Evolutionary conservation across 331 rosid genomes (phyloP).

Genomic region (Malus hybrid): DNA sequence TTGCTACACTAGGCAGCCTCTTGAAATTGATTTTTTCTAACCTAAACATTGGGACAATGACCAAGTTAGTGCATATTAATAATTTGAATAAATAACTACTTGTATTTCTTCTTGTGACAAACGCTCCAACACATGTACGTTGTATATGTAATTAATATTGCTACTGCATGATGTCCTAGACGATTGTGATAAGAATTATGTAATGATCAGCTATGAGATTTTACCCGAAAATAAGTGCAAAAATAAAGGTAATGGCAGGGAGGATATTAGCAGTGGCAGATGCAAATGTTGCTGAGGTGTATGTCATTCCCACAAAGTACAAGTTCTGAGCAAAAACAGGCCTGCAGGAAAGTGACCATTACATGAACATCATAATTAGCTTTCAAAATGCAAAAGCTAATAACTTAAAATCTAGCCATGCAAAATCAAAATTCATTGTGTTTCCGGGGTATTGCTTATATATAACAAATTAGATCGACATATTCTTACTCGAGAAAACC

Average conservation of each 20-base stretch:
- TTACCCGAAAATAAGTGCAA: slow-evolving; percentile 86
- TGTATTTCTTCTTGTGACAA: not conserved
- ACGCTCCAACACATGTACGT: not conserved
- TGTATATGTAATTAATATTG: not conserved
- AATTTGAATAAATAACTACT: no score
- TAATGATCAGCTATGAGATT: not conserved
- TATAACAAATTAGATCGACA: not conserved
- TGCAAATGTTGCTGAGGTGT: slow-evolving; percentile 85
- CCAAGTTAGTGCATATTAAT: not conserved
- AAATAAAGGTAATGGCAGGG: slow-evolving; percentile 75
- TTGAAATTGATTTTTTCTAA: slow-evolving; percentile 54
- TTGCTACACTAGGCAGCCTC: slow-evolving; percentile 58
- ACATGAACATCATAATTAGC: not conserved
- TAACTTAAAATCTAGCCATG: not conserved
- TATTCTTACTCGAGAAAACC: slow-evolving; percentile 78
- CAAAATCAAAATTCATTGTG: not conserved
- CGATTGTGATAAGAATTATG: not conserved
- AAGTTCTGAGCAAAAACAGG: slow-evolving; percentile 87
- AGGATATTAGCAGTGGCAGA: slow-evolving; percentile 68
- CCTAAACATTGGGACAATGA: slow-evolving; percentile 25
- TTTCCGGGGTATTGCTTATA: not conserved
- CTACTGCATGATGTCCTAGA: not conserved
- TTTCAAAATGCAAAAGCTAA: not conserved
- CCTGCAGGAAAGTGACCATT: slow-evolving; percentile 36
- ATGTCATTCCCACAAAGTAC: slow-evolving; percentile 75